phyloP scores from a whole-genome alignment of 805 yeast genomes.

The Candida loeiensis region DNA sequence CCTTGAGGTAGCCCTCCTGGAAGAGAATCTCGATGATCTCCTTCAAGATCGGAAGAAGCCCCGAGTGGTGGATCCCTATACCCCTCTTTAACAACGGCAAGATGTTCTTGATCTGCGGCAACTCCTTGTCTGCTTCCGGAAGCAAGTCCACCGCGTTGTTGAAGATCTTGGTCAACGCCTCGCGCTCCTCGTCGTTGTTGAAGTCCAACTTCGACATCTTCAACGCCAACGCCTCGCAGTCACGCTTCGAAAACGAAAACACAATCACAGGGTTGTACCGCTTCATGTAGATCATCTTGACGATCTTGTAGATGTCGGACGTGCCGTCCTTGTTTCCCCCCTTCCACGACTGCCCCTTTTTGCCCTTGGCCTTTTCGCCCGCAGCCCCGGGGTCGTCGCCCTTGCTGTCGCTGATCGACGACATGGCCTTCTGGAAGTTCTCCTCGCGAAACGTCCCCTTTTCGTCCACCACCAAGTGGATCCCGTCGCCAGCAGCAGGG shows the following conservation, averaged over 20 bases:
- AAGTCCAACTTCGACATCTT: constrained; percentile 95
- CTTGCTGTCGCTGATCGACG: constrained; percentile 72
- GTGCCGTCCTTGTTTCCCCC: constrained; percentile 77
- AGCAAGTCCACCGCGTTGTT: constrained; percentile 83
- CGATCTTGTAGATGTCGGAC: constrained; percentile 92
- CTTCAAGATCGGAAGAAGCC: constrained; percentile 85
- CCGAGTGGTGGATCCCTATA: constrained; percentile 98
- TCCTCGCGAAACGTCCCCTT: constrained; percentile 95
- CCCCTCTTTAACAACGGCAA: constrained; percentile 89
- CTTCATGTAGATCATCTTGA: constrained; percentile 96
- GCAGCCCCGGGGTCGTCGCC: constrained; percentile 86
- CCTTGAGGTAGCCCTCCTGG: constrained; percentile 94
- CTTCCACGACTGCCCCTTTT: constrained; percentile 76
- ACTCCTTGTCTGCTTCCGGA: constrained; percentile 85
- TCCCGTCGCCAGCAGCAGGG: constrained; percentile 99
- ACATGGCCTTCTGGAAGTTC: constrained; percentile 98
- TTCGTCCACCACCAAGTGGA: constrained; percentile 95
- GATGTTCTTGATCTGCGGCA: constrained; percentile 92
- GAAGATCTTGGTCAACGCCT: constrained; percentile 84
- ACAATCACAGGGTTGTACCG: constrained; percentile 97
- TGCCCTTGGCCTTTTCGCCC: constrained; percentile 56
- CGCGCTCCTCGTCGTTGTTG: constrained; percentile 91
- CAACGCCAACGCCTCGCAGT: constrained; percentile 90
- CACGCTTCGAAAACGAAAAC: constrained; percentile 95
- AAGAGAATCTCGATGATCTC: constrained; percentile 94